These are phyloP conservation scores for Panicum hallii DNA, from an alignment of 202 grass and related monocot species.

Conservation along the genomic window DNA sequence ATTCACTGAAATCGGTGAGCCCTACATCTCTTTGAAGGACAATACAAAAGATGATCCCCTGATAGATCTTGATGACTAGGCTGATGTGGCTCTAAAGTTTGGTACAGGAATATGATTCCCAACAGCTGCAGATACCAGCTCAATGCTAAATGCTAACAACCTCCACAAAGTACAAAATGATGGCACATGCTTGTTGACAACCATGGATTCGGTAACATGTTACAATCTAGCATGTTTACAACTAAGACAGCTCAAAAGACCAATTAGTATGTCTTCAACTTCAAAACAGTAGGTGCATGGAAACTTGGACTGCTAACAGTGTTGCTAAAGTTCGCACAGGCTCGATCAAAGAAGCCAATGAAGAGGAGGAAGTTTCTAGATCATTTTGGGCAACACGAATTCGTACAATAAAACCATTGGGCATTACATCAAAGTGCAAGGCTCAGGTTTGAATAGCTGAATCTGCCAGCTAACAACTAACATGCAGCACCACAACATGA, in stretches of 20 bases:
- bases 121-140: slow-evolving; percentile 23
- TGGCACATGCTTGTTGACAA: slow-evolving; percentile 30
- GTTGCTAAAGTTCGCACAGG: background rate
- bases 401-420: background rate
- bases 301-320: background rate
- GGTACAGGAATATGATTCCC: slow-evolving; percentile 23
- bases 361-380: background rate
- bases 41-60: slow-evolving; percentile 30
- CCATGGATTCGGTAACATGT: background rate
- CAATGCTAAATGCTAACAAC: slow-evolving; percentile 30
- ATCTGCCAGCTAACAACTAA: background rate
- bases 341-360: background rate
- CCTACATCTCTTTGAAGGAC: background rate
- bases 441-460: background rate
- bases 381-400: background rate
- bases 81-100: background rate
- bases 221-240: slow-evolving; percentile 5
- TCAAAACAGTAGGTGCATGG: background rate
- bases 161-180: slow-evolving; percentile 24
- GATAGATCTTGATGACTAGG: slow-evolving; percentile 3
- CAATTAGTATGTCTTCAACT: background rate
- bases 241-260: background rate
- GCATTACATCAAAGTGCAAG: slow-evolving; percentile 20
- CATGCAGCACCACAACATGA: background rate
- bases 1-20: slow-evolving; percentile 1